A percentile compares a stretch with the other conserved stretches of the same genome.
These are phyloP conservation scores for Penicillium psychrofluorescens DNA, from an alignment of 495 filamentous ascomycete species.

Conservation along the genomic window DNA sequence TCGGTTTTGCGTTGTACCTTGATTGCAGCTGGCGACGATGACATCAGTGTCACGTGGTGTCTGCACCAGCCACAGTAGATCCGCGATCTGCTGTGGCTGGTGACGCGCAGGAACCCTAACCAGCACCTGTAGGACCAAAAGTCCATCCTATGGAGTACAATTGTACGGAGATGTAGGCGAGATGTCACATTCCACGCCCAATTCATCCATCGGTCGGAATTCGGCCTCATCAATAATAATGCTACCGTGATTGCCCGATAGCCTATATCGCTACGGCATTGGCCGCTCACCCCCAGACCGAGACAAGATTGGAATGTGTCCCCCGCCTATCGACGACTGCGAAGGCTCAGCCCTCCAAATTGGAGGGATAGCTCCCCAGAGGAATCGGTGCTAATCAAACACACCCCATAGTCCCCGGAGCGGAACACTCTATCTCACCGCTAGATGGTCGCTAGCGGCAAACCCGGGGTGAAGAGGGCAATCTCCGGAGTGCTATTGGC, in stretches of 20 bases:
- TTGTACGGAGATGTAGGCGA: too few relatives aligned
- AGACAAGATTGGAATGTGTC: background rate
- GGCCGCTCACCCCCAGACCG: background rate
- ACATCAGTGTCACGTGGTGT: slow-evolving; percentile 21
- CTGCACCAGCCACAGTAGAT: too few relatives aligned
- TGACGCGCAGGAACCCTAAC: background rate
- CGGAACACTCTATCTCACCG: slow-evolving; percentile 18
- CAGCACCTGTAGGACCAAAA: too few relatives aligned
- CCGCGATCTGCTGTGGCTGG: slow-evolving; percentile 2
- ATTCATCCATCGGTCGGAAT: too few relatives aligned
- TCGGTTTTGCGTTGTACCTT: background rate
- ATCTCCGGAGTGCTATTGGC: too few relatives aligned
- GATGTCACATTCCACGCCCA: too few relatives aligned
- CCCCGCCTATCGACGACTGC: background rate
- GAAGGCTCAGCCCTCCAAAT: background rate
- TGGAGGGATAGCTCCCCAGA: background rate
- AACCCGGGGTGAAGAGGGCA: too few relatives aligned
- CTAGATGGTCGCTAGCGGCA: slow-evolving; percentile 11
- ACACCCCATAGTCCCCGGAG: slow-evolving; percentile 1
- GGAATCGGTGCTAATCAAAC: background rate
- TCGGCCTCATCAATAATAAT: too few relatives aligned
- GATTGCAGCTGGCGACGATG: slow-evolving; percentile 16
- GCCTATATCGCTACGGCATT: too few relatives aligned
- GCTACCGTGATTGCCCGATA: too few relatives aligned
- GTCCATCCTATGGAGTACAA: too few relatives aligned